These are phyloP conservation scores for Epichloe gansuensis DNA, from an alignment of 2,329 filamentous ascomycete genomes.

Conservation along the genomic window DNA sequence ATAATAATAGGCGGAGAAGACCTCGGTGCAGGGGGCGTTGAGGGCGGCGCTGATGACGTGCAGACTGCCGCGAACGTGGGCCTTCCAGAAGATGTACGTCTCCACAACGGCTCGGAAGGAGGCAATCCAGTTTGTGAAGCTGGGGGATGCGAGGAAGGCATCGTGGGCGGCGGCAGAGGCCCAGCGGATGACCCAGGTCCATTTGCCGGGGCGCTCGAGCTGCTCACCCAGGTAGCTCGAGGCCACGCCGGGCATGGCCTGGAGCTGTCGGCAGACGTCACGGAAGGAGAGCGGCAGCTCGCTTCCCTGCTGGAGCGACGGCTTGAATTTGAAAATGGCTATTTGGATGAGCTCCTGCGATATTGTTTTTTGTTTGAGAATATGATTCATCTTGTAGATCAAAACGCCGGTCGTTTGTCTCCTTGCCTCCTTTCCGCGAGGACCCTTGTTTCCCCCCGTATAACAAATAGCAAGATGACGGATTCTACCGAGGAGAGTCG, in stretches of 20 bases:
- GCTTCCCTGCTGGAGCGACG: conserved; percentile 13
- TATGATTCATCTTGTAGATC: conserved; percentile 4
- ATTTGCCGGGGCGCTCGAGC: conserved; percentile 20
- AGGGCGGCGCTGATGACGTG: conserved; percentile 14
- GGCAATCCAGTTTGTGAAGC: conserved; percentile 27
- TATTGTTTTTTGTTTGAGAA: conserved; percentile 14
- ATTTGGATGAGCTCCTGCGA: conserved; percentile 17
- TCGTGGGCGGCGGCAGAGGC: conserved; percentile 19
- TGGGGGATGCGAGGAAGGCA: conserved; percentile 28
- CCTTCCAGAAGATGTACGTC: conserved; percentile 12
- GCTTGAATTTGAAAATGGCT: conserved; percentile 20
- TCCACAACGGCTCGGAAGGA: conserved; percentile 21
- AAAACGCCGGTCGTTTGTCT: not conserved
- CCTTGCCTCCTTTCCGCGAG: not conserved
- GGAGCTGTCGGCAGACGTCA: conserved; percentile 16
- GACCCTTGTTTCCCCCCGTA: not conserved
- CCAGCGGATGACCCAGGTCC: conserved; percentile 23
- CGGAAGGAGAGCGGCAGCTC: conserved; percentile 8
- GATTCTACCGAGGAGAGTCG: not conserved
- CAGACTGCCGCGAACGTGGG: conserved; percentile 10
- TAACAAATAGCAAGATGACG: not conserved
- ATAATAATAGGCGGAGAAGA: conserved; percentile 19
- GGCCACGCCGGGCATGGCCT: conserved; percentile 19
- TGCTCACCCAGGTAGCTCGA: conserved; percentile 22
- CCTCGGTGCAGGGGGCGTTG: conserved; percentile 25